Conservation (phyloP, 495 filamentous ascomycete species). For the Aspergillus sclerotioniger region DNA sequence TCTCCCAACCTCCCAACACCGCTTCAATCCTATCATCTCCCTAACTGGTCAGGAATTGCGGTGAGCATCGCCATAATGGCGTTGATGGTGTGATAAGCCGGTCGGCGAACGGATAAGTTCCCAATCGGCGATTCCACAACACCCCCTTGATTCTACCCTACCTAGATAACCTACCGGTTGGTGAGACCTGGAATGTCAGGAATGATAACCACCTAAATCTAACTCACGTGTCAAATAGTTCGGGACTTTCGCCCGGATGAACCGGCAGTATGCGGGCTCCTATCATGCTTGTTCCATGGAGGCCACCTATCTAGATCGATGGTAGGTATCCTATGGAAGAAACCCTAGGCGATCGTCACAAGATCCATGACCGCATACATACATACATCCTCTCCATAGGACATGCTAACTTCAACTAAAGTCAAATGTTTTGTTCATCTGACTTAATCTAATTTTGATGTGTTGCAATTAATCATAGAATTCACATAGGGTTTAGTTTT, state of each 20-base stretch:
- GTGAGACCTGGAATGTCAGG: neutral
- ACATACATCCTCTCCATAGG: too few relatives aligned
- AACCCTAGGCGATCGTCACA: neutral
- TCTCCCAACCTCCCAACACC: neutral
- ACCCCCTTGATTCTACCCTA: neutral
- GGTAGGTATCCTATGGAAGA: neutral
- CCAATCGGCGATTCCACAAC: neutral
- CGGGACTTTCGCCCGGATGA: neutral
- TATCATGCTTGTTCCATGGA: neutral
- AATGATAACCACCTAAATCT: neutral
- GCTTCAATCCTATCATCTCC: neutral
- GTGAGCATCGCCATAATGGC: constrained; percentile 2
- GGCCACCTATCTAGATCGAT: too few relatives aligned
- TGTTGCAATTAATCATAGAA: too few relatives aligned
- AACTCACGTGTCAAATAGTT: neutral
- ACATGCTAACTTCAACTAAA: too few relatives aligned
- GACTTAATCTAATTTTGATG: too few relatives aligned
- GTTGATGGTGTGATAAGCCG: neutral
- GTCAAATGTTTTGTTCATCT: too few relatives aligned
- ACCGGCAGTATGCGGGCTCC: neutral
- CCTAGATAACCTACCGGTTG: too few relatives aligned
- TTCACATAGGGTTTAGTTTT: too few relatives aligned
- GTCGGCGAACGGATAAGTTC: neutral
- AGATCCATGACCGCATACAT: neutral
- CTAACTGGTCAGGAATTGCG: neutral